These are phyloP conservation scores for Leucosporidium scottii DNA, from an alignment of 768 basidiomycete species.

Conservation along the genomic window DNA sequence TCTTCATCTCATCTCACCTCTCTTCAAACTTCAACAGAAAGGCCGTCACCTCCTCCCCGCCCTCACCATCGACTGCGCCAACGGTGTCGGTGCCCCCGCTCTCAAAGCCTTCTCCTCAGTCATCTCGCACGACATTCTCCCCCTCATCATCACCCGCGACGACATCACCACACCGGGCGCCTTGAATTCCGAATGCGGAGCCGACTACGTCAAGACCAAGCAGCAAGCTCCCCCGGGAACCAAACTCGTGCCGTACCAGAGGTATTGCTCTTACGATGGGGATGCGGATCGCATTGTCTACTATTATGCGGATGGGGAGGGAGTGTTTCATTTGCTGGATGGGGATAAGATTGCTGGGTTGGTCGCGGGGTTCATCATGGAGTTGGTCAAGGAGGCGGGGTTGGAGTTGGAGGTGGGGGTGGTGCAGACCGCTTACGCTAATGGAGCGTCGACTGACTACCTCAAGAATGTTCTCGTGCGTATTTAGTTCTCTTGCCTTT, in stretches of 20 bases:
- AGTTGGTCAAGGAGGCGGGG: constrained; percentile 76
- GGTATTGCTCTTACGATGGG: constrained; percentile 90
- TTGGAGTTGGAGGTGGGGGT: constrained; percentile 84
- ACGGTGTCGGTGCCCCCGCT: constrained; percentile 82
- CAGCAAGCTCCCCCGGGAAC: constrained; percentile 80
- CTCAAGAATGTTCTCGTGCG: constrained; percentile 59
- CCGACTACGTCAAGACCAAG: constrained; percentile 91
- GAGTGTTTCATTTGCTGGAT: constrained; percentile 82
- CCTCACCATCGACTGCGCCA: constrained; percentile 92
- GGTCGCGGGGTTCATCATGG: constrained; percentile 85
- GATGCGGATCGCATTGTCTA: constrained; percentile 97
- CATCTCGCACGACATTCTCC: constrained; percentile 43
- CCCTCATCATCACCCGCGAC: constrained; percentile 63
- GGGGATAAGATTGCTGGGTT: constrained; percentile 97
- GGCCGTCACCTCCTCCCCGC: constrained; percentile 46
- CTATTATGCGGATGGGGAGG: constrained; percentile 68
- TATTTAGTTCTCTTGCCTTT: constrained; percentile 4
- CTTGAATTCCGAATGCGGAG: constrained; percentile 82
- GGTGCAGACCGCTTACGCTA: constrained; percentile 97
- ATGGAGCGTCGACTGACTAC: constrained; percentile 92
- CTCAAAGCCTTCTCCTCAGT: constrained; percentile 51
- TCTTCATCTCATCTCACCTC: background rate
- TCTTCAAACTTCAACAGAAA: background rate
- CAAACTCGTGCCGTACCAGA: constrained; percentile 45
- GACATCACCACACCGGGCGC: constrained; percentile 58